Conservation (phyloP, 2,329 filamentous ascomycete species). For the Penicillium crustosum region DNA sequence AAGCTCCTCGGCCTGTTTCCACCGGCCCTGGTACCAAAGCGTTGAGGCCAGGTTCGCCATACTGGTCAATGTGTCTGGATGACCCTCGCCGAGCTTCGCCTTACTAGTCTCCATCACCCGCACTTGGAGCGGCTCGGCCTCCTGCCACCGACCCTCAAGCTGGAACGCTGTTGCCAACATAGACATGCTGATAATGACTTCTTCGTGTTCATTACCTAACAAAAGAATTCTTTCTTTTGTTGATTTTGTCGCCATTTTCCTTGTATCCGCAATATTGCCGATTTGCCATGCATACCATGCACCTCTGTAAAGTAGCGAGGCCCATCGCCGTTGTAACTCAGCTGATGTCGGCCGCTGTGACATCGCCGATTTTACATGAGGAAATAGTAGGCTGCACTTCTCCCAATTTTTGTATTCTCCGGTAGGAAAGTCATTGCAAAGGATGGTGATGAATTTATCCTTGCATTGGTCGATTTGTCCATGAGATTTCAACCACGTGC, state of each 20-base stretch:
- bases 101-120: neutral
- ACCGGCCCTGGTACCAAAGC: neutral
- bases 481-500: too few relatives aligned
- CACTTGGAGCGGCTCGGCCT: neutral
- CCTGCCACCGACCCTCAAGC: neutral
- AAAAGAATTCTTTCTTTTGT: neutral
- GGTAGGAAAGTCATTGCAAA: neutral
- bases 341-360: neutral
- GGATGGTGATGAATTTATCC: too few relatives aligned
- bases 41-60: neutral
- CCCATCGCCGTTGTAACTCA: neutral
- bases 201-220: neutral
- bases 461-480: too few relatives aligned
- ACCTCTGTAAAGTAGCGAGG: neutral
- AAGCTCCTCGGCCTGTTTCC: neutral
- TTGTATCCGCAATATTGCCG: neutral
- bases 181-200: neutral
- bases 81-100: neutral
- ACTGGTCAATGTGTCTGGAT: constrained; percentile 4
- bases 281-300: neutral
- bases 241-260: neutral
- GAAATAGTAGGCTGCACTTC: neutral
- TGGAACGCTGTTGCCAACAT: neutral
- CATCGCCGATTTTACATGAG: neutral
- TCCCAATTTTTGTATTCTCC: neutral